These are phyloP conservation scores for Vitis hybrid DNA, from an alignment of 177 flowering plant species.

Conservation along the genomic window DNA sequence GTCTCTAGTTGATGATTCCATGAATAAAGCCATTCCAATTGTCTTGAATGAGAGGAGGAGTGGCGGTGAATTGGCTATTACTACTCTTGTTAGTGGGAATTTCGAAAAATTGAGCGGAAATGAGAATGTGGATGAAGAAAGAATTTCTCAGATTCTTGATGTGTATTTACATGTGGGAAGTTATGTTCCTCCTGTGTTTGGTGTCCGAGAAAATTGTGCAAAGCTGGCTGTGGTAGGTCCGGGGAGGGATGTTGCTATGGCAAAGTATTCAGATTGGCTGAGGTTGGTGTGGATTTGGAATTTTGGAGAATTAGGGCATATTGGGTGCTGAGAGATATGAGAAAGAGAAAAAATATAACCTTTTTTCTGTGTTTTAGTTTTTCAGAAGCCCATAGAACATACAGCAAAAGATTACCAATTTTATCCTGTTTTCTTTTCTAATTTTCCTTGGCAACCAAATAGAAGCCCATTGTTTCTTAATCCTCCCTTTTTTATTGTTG, in stretches of 20 bases:
- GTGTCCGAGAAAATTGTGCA: slow-evolving; percentile 47
- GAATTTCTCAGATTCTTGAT: slow-evolving; percentile 37
- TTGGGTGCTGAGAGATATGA: not conserved
- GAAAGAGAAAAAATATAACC: not conserved
- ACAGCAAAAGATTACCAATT: not conserved
- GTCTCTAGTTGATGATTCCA: slow-evolving; percentile 44
- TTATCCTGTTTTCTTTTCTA: too few relatives aligned
- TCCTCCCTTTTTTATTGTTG: too few relatives aligned
- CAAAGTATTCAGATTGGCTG: slow-evolving; percentile 89
- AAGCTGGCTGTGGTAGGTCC: slow-evolving; percentile 73
- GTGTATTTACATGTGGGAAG: slow-evolving; percentile 61
- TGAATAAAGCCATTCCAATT: slow-evolving; percentile 38
- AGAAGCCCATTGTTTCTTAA: too few relatives aligned
- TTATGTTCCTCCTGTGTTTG: slow-evolving; percentile 62
- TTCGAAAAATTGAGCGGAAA: slow-evolving; percentile 19
- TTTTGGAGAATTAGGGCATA: slow-evolving; percentile 1
- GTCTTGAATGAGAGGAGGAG: slow-evolving; percentile 36
- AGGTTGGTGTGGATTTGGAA: slow-evolving; percentile 44
- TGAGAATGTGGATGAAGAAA: slow-evolving; percentile 24
- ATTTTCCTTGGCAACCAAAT: not conserved
- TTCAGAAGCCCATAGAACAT: not conserved
- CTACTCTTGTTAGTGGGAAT: slow-evolving; percentile 55
- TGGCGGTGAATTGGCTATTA: slow-evolving; percentile 68
- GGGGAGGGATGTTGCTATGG: slow-evolving; percentile 68
- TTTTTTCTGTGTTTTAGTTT: not conserved